Evolutionary conservation across 345 rosid genomes (phyloP).

Genomic region (Melaleuca quinquenervia): DNA sequence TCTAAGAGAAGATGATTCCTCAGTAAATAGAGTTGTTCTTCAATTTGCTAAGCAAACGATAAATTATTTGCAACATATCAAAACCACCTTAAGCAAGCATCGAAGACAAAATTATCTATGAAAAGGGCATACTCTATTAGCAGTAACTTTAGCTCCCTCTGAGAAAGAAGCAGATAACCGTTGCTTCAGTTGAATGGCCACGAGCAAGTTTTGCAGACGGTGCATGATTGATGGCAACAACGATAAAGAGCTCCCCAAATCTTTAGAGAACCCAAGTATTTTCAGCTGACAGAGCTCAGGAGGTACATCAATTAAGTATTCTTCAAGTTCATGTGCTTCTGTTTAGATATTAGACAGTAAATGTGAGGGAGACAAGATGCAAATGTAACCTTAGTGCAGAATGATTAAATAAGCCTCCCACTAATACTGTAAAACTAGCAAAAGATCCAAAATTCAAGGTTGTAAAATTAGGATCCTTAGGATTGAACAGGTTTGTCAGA

Average conservation of each 20-base stretch:
- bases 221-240: constrained; percentile 92
- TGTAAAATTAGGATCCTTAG: not conserved
- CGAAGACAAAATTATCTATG: not conserved
- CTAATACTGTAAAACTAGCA: not conserved
- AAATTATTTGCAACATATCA: not conserved
- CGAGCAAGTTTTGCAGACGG: constrained; percentile 81
- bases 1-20: constrained; percentile 20
- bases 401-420: not conserved
- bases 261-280: constrained; percentile 79
- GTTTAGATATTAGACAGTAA: constrained; percentile 7
- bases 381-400: not conserved
- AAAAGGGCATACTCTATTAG: constrained; percentile 41
- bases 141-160: constrained; percentile 68
- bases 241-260: constrained; percentile 79
- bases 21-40: not conserved
- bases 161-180: constrained; percentile 52
- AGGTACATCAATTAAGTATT: constrained; percentile 65
- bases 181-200: constrained; percentile 78
- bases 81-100: not conserved
- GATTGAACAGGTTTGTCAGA: not conserved
- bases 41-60: not conserved
- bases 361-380: not conserved
- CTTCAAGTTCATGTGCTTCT: constrained; percentile 64
- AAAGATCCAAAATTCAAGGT: not conserved
- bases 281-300: constrained; percentile 84